Conservation (phyloP, 495 filamentous ascomycete species). For the Aspergillus asperescens region DNA sequence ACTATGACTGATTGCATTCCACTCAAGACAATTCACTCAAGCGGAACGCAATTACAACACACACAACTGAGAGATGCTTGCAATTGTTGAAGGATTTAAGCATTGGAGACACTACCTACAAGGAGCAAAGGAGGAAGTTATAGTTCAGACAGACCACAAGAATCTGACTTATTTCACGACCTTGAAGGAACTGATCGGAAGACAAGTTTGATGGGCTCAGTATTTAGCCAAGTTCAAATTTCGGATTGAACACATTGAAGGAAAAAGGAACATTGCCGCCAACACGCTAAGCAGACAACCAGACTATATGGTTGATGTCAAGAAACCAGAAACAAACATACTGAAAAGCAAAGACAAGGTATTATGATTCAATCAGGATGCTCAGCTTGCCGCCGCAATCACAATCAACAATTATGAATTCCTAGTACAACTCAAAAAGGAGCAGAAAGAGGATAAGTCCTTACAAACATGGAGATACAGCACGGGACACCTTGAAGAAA, state of each 20-base stretch:
- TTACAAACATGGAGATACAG: no score
- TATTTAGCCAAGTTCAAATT: not conserved
- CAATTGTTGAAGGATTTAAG: slow-evolving; percentile 5
- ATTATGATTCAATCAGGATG: not conserved
- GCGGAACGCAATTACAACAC: slow-evolving; percentile 2
- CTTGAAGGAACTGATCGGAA: not conserved
- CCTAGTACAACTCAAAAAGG: no score
- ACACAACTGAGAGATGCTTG: slow-evolving; percentile 3
- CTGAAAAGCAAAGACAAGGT: not conserved
- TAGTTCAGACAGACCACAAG: not conserved
- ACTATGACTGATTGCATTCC: not conserved
- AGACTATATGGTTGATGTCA: no score
- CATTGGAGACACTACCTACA: slow-evolving; percentile 3
- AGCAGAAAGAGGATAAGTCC: no score
- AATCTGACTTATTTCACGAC: not conserved
- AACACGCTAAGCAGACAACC: no score
- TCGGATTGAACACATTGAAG: no score
- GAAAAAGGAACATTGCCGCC: no score
- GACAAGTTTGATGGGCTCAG: not conserved
- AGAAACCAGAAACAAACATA: no score
- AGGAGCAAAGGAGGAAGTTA: not conserved
- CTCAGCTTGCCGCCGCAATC: no score
- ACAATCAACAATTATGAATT: no score
- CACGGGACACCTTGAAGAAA: not conserved
- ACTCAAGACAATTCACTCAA: not conserved